phyloP scores from a whole-genome alignment of 495 filamentous ascomycete genomes.

The Zalerion maritima region DNA sequence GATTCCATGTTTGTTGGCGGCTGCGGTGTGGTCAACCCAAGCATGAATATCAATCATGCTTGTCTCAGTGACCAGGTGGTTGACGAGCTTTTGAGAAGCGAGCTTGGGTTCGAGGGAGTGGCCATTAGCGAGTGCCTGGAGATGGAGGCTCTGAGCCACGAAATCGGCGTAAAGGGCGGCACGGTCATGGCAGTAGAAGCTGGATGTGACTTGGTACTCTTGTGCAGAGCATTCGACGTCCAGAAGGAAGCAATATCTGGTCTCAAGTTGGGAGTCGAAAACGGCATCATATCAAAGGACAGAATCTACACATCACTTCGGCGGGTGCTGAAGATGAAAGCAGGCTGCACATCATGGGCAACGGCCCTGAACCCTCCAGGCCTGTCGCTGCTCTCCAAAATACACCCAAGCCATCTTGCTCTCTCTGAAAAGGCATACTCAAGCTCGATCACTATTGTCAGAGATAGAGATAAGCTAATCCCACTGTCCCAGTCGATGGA shows the following conservation, averaged over 20 bases:
- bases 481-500: slow-evolving; percentile 65
- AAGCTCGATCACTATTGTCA: slow-evolving; percentile 69
- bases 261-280: slow-evolving; percentile 70
- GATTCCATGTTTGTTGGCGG: slow-evolving; percentile 91
- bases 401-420: slow-evolving; percentile 63
- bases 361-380: slow-evolving; percentile 70
- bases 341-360: slow-evolving; percentile 67
- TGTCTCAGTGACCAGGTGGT: slow-evolving; percentile 85
- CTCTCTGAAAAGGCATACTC: slow-evolving; percentile 76
- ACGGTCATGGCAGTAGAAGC: slow-evolving; percentile 91
- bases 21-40: slow-evolving; percentile 71
- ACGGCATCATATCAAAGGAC: slow-evolving; percentile 64
- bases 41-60: slow-evolving; percentile 83
- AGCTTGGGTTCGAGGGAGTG: slow-evolving; percentile 75
- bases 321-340: slow-evolving; percentile 60
- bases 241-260: slow-evolving; percentile 80
- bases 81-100: slow-evolving; percentile 64
- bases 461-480: slow-evolving; percentile 64
- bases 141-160: slow-evolving; percentile 82
- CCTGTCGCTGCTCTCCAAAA: slow-evolving; percentile 50
- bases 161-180: slow-evolving; percentile 82
- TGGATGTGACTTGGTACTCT: slow-evolving; percentile 71
- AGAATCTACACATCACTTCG: slow-evolving; percentile 60
- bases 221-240: slow-evolving; percentile 71
- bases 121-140: slow-evolving; percentile 92